Base-by-base conservation (phyloP, 345 rosid genomes). In the Salix udensis region DNA sequence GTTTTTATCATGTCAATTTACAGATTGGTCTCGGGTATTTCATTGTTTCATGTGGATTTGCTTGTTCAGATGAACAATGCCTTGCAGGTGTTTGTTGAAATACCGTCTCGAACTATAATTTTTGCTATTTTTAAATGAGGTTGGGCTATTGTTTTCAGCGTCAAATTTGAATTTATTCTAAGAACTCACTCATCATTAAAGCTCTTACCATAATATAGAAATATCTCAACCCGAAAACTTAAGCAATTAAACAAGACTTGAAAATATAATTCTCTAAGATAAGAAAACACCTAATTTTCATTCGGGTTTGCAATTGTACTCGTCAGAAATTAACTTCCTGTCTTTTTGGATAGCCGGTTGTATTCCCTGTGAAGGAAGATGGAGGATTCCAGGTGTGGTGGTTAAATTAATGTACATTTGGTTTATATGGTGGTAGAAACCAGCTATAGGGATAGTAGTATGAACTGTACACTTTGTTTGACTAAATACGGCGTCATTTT, bases 1-100 rank as follows among this genome's bases (percentile, higher is more conserved):
- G 6, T 52, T 31, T 7, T 15, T 26, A 7, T 31, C 0, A 72
- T 15, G 26, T 26, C 34, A 10, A 42, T 42, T 2, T 64, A 18
- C 44, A 15, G n/a, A 16, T 12, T 6, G 28, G 23, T 37, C 42
- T 58, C 24, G n/a, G n/a, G 26, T 19, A 8, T 44, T 19, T 31
- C 11, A 16, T 26, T 53, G 7, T 50, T 62, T 16, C 46, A 14
- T 31, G 36, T 70, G 2, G 62, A 6, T 65, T 39, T 44, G 39
- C 53, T 52, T 18, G 11, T 30, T 48, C 14, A 1, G 6, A 23
- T 19, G 7, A 8, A 31, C 5, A 48, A 10, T 42, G 71, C 58
- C 72, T 67, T 58, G 36, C 18, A 82, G 79, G 21, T 84, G 87
- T 78, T 84, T 80, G 87, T 77, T 21, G 67, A 73, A 81, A 77